Evolutionary conservation across 257 asterid genomes (phyloP).

Genomic region (Rhazya stricta): DNA sequence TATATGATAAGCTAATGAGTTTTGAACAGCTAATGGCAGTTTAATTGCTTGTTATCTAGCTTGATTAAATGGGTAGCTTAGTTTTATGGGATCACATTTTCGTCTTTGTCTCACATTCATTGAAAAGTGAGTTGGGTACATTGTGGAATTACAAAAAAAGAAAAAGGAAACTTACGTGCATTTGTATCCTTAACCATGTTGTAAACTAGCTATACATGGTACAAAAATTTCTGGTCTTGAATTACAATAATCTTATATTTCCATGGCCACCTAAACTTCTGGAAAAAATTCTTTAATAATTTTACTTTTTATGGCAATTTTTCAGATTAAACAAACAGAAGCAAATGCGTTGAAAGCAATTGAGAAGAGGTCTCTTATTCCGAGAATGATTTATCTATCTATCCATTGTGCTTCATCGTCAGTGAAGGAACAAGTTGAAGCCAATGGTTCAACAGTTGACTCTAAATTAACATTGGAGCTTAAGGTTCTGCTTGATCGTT

Average conservation of each 20-base stretch:
- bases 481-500: slow-evolving; percentile 73
- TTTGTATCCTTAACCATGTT: not conserved
- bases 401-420: slow-evolving; percentile 67
- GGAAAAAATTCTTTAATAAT: not conserved
- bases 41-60: not conserved
- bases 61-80: not conserved
- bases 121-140: too few relatives aligned
- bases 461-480: slow-evolving; percentile 60
- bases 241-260: not conserved
- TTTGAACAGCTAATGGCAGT: not conserved
- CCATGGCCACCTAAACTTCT: not conserved
- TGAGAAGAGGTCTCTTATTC: slow-evolving; percentile 89
- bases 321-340: slow-evolving; percentile 55
- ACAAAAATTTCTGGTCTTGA: not conserved
- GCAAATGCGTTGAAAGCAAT: slow-evolving; percentile 42
- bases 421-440: slow-evolving; percentile 65
- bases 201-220: not conserved
- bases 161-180: not conserved
- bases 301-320: slow-evolving; percentile 30
- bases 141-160: not conserved
- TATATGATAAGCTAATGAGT: not conserved
- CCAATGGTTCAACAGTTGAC: slow-evolving; percentile 56
- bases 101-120: not conserved
- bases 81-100: too few relatives aligned
- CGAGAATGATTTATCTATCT: slow-evolving; percentile 80